Conservation (phyloP, 768 basidiomycete genomes). For the Leccinum olivaceopallidum region DNA sequence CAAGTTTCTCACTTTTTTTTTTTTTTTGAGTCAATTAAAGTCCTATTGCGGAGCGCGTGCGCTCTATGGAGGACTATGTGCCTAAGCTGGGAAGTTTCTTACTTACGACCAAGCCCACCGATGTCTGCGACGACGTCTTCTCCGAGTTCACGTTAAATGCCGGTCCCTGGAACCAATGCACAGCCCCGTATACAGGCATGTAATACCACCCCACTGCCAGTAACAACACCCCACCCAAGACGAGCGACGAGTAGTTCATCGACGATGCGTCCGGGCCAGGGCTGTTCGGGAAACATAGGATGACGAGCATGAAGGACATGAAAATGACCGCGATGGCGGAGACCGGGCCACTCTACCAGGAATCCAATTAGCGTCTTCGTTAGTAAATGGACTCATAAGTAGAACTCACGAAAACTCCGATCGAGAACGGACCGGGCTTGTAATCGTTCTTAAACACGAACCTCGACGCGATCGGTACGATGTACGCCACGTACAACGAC, state of each 20-base stretch:
- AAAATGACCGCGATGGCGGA: constrained; percentile 54
- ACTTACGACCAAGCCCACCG: not conserved
- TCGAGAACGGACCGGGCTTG: constrained; percentile 45
- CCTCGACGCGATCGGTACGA: constrained; percentile 48
- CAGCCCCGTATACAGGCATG: constrained; percentile 66
- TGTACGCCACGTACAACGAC: constrained; percentile 44
- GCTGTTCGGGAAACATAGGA: constrained; percentile 63
- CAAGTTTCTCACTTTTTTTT: not conserved
- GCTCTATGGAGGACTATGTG: no score
- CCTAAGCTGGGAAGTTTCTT: not conserved
- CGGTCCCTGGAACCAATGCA: constrained; percentile 70
- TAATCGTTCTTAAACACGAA: constrained; percentile 46
- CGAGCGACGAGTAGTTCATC: constrained; percentile 75
- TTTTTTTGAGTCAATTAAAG: no score
- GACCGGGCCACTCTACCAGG: constrained; percentile 49
- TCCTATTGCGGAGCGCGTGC: no score
- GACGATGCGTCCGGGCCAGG: constrained; percentile 41
- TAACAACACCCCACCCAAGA: constrained; percentile 56
- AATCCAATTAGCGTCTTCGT: not conserved
- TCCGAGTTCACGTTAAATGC: constrained; percentile 39
- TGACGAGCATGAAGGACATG: constrained; percentile 63
- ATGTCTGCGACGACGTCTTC: not conserved
- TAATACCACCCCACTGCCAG: constrained; percentile 64
- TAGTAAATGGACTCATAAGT: no score
- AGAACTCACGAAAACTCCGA: constrained; percentile 38